Conservation (phyloP, 139 green algal genomes). For the Chloropicon primus region DNA sequence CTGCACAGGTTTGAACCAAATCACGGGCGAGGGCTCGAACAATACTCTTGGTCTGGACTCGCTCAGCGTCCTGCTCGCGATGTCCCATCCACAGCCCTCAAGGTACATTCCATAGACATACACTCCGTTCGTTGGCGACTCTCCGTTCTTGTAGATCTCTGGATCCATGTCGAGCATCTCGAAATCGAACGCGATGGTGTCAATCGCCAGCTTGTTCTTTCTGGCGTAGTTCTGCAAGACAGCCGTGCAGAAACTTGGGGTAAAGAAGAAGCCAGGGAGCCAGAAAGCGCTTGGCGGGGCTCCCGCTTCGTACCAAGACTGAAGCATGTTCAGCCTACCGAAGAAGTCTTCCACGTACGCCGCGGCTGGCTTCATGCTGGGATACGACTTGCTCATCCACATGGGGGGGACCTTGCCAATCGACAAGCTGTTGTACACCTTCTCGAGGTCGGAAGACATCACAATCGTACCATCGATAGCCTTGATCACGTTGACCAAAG, state of each 20-base stretch:
- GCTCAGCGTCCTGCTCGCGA: slow-evolving; percentile 8
- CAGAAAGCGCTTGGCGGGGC: slow-evolving; percentile 17
- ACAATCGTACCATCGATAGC: not conserved
- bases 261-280: slow-evolving; percentile 2
- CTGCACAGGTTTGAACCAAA: slow-evolving; percentile 16
- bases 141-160: not conserved
- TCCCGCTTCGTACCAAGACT: slow-evolving; percentile 32
- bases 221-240: slow-evolving; percentile 17
- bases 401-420: slow-evolving; percentile 15
- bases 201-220: slow-evolving; percentile 15
- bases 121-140: not conserved
- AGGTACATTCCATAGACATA: slow-evolving; percentile 26
- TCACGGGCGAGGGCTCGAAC: slow-evolving; percentile 17
- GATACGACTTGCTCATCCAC: slow-evolving; percentile 18
- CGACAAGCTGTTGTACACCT: slow-evolving; percentile 22
- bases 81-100: slow-evolving; percentile 26
- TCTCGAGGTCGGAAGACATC: slow-evolving; percentile 60
- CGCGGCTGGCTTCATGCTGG: slow-evolving; percentile 16
- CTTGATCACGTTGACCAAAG: slow-evolving; percentile 7
- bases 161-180: slow-evolving; percentile 4
- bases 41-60: slow-evolving; percentile 21
- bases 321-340: slow-evolving; percentile 14
- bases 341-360: slow-evolving; percentile 21
- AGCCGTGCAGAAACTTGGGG: slow-evolving; percentile 41
- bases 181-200: slow-evolving; percentile 20